Base-by-base conservation (phyloP, 139 green algal genomes). In the Picochlorum sp. region DNA sequence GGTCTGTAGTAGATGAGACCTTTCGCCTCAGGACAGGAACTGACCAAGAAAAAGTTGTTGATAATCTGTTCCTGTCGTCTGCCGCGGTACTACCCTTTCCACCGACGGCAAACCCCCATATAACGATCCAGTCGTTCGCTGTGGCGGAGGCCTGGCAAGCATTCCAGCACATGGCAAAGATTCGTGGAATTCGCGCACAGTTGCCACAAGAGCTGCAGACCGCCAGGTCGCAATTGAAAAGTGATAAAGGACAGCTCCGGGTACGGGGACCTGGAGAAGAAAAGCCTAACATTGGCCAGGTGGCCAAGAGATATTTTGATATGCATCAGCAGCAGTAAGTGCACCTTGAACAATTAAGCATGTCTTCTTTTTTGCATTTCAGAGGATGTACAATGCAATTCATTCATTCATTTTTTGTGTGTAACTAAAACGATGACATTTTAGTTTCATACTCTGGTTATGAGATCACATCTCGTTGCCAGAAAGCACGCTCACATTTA, bases 141-240 rank as follows among this genome's bases (percentile, higher is more conserved):
- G 47, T 54, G 18, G 47, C 47, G n/a, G 47, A 54, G n/a, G 47
- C 47, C 6, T 54, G 47, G 47, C 47, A 54, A 20, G 47, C 47
- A 8, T 54, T 54, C 6, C 47, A 54, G n/a, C 15, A 54, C n/a
- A 54, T 21, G 16, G 11, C 47, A 21, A 20, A 54, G 15, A 54
- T 21, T 54, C 47, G n/a, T 26, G 47, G 47, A 20, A 54, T 26
- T 7, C 18, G 14, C 0, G 10, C n/a, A 21, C 18, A 20, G 47
- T 21, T 54, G 47, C 47, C 47, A 26, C 18, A 9, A 1, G 47
- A 54, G 47, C 16, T 54, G 18, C 16, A 26, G 5, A 21, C 11
- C 7, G 47, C 47, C 16, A 20, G n/a, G 6, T 26, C 16, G 16
- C 47, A 54, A 54, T 20, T 54, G 18, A 20, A 54, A 54, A 54